Evolutionary conservation across 2,329 filamentous ascomycete genomes (phyloP), one percentile per base, ranked within the genome.

Genomic region (Rosellinia necatrix): DNA sequence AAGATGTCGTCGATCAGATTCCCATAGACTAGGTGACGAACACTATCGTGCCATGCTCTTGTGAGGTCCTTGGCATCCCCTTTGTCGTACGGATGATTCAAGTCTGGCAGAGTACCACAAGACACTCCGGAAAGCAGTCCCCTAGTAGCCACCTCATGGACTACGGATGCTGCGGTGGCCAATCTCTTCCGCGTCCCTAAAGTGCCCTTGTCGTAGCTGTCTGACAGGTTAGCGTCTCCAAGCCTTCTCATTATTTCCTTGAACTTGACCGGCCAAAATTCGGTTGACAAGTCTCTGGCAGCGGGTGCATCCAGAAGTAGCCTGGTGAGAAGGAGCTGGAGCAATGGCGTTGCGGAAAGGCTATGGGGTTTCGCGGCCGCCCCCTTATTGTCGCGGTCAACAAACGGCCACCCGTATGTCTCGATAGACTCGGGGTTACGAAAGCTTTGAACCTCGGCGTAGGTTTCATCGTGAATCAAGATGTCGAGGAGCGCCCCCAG

Each of bases 151-250:
- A 86, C 85, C 72, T 92, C 90, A 50, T 90, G 78, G 53, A 92
- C 71, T 6, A 84, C 83, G 30, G 87, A 88, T 8, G 86, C 80
- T 0, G 87, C 89, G 6, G 90, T 91, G 0, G 89, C 84, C 44
- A 93, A 73, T 17, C 87, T 89, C 74, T 91, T 92, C 48, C 90
- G 79, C 56, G 86, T 85, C 0, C 90, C 90, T 62, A 93, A 74
- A 0, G 84, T 79, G 12, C 88, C 89, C 71, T 91, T 91, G 70
- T 93, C 90, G 66, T 92, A 93, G 69, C 88, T 91, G 71, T 93
- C 90, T 1, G 88, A 91, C 27, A 93, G 75, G 47, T 90, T 84
- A 2, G 85, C 88, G 27, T 85, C 80, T 7, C 81, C 85, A 50
- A 93, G 75, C 65, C 84, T 79, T 64, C 76, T 74, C 64, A 90